Conservation (phyloP, 306 rosid species). For the Dryas alaskensis region DNA sequence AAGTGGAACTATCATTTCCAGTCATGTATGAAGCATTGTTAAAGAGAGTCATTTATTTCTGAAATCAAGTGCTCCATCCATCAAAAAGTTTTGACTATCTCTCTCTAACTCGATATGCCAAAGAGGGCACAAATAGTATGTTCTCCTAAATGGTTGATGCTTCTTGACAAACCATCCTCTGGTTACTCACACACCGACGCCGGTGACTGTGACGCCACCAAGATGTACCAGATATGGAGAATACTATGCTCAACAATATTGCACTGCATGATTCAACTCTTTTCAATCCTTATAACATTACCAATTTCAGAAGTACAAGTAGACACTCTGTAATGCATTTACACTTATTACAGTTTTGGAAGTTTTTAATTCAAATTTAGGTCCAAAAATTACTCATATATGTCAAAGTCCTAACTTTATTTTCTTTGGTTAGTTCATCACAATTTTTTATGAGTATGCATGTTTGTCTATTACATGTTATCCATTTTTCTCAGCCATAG, state of each 20-base stretch:
- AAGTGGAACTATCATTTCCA: background rate
- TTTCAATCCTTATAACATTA: background rate
- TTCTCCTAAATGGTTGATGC: too few relatives aligned
- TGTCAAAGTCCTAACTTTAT: background rate
- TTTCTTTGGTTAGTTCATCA: background rate
- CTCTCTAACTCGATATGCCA: too few relatives aligned
- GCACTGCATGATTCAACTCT: background rate
- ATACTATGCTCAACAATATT: background rate
- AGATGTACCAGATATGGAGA: background rate
- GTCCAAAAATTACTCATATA: background rate
- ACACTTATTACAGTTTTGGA: background rate
- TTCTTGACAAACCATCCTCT: background rate
- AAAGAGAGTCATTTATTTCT: too few relatives aligned
- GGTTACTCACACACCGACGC: background rate
- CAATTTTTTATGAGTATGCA: too few relatives aligned
- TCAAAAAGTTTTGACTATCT: too few relatives aligned
- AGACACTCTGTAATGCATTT: background rate
- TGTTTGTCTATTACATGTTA: too few relatives aligned
- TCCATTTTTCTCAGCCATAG: background rate
- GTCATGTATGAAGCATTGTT: too few relatives aligned
- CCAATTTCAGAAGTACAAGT: background rate
- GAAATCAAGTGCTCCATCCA: too few relatives aligned
- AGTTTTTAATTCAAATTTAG: background rate
- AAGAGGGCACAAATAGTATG: too few relatives aligned
- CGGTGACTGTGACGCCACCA: background rate